Percentiles rank a stretch among this genome's conserved stretches.
Conservation (phyloP, 495 filamentous ascomycete genomes). For the Penicillium parvum region DNA sequence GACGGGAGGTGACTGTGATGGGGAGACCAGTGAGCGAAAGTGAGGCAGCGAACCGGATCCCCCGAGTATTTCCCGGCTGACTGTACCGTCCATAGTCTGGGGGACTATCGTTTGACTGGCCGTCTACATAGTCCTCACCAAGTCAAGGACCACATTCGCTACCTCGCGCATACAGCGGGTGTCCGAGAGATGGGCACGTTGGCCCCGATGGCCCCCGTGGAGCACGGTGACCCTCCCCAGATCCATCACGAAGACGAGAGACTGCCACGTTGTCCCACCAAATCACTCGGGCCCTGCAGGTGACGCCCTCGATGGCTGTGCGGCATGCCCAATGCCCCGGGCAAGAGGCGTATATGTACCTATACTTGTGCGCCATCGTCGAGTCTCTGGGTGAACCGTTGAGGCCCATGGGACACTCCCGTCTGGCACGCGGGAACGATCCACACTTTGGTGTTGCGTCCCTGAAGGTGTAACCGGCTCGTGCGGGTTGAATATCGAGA, state of each 20-base stretch:
- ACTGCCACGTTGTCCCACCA: constrained; percentile 22
- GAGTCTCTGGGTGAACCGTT: neutral
- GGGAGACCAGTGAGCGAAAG: constrained; percentile 20
- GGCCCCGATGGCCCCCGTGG: neutral
- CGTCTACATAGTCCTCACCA: no score
- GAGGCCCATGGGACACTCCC: neutral
- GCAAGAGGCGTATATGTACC: no score
- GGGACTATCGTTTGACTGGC: neutral
- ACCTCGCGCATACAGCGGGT: constrained; percentile 15
- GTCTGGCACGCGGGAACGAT: neutral
- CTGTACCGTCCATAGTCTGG: neutral
- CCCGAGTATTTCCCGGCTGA: constrained; percentile 19
- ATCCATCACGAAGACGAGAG: neutral
- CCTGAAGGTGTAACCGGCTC: neutral
- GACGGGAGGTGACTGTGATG: constrained; percentile 12
- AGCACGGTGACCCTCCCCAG: neutral
- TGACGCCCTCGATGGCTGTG: constrained; percentile 5
- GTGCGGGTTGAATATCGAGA: neutral
- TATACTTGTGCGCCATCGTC: neutral
- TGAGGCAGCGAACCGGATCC: constrained; percentile 49
- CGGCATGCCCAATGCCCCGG: constrained; percentile 6
- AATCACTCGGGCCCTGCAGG: constrained; percentile 21
- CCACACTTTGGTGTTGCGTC: neutral
- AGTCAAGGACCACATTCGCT: neutral
- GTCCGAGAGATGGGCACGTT: neutral